These are phyloP conservation scores for Mayamaea pseudoterrestris DNA, from an alignment of 108 stramenopile species.

Conservation along the genomic window DNA sequence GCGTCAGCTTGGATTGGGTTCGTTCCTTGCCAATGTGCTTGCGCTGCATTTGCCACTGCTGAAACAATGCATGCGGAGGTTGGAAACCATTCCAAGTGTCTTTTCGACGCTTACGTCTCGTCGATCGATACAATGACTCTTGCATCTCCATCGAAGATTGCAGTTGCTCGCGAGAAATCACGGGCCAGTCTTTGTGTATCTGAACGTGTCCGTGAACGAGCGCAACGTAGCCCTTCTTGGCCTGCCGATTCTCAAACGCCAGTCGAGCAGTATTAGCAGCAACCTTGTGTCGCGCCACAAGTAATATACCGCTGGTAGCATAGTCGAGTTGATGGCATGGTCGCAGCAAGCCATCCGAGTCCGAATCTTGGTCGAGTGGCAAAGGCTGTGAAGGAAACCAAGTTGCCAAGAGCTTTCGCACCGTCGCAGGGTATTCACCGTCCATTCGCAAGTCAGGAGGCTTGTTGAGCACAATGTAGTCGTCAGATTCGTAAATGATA, in stretches of 20 bases:
- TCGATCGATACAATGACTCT: conserved; percentile 8
- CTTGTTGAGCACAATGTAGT: conserved; percentile 70
- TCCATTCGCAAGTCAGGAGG: conserved; percentile 87
- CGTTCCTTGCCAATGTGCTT: not conserved
- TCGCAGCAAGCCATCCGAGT: conserved; percentile 20
- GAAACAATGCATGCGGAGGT: conserved; percentile 59
- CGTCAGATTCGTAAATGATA: conserved; percentile 40
- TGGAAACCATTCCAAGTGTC: conserved; percentile 54
- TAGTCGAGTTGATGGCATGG: conserved; percentile 84
- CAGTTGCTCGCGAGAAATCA: not conserved
- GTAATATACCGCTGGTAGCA: conserved; percentile 69
- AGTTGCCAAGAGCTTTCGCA: conserved; percentile 65
- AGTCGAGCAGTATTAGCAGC: conserved; percentile 43
- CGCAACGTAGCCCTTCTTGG: conserved; percentile 66
- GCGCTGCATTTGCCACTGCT: conserved; percentile 9
- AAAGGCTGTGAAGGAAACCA: conserved; percentile 63
- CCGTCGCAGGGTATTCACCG: conserved; percentile 52
- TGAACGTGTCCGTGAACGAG: conserved; percentile 29
- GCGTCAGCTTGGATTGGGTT: conserved; percentile 1
- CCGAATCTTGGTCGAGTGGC: conserved; percentile 40
- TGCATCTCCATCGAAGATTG: conserved; percentile 1
- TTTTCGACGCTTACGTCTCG: conserved; percentile 32
- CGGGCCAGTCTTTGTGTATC: not conserved
- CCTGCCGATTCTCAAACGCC: conserved; percentile 44
- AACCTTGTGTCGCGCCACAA: conserved; percentile 36